Percentiles rank a stretch among this genome's conserved stretches.
phyloP scores from a whole-genome alignment of 345 rosid genomes.

The Combretum micranthum region DNA sequence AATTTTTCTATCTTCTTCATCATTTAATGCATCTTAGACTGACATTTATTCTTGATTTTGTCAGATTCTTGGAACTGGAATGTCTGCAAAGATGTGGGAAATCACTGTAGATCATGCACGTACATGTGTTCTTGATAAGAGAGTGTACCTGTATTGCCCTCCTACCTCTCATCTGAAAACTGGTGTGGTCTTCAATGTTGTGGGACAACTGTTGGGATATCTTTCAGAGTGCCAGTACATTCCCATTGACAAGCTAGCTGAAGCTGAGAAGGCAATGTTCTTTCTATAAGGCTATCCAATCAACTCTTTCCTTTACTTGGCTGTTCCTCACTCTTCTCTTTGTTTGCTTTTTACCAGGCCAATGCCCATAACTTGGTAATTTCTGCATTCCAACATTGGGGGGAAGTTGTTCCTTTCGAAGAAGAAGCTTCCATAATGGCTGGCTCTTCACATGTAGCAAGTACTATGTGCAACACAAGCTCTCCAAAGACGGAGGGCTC shows the following conservation, averaged over 20 bases:
- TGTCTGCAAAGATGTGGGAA: constrained; percentile 99
- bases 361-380: constrained; percentile 61
- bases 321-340: constrained; percentile 6
- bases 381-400: constrained; percentile 59
- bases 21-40: neutral
- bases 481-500: constrained; percentile 36
- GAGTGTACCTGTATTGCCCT: constrained; percentile 49
- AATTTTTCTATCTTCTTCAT: too few species aligned
- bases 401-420: constrained; percentile 56
- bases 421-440: constrained; percentile 46
- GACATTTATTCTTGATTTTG: constrained; percentile 9
- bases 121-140: constrained; percentile 71
- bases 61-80: constrained; percentile 93
- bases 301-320: neutral
- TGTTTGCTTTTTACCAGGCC: constrained; percentile 29
- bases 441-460: constrained; percentile 30
- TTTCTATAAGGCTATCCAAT: constrained; percentile 1
- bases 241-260: constrained; percentile 66
- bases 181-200: constrained; percentile 85
- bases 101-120: constrained; percentile 82
- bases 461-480: constrained; percentile 25
- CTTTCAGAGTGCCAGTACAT: constrained; percentile 60
- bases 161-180: constrained; percentile 52
- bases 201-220: constrained; percentile 80
- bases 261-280: constrained; percentile 62